phyloP scores from a whole-genome alignment of 2,329 filamentous ascomycete species.

The Lachnellula cervina region DNA sequence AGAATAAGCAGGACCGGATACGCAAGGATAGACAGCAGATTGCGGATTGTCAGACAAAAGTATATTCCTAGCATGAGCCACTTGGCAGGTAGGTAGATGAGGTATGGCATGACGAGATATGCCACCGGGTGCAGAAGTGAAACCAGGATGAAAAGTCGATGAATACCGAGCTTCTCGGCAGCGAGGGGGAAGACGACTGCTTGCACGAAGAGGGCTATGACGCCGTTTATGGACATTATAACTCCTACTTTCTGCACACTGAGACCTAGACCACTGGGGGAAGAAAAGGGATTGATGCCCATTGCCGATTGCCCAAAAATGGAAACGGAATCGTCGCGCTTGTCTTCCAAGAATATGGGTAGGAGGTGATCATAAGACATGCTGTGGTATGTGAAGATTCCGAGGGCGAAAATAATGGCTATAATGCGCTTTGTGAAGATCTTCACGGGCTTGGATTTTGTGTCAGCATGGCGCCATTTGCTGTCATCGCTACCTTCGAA shows the following conservation, averaged over 20 bases:
- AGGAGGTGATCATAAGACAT: conserved; percentile 93
- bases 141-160: conserved; percentile 51
- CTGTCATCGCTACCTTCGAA: conserved; percentile 41
- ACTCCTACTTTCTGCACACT: conserved; percentile 58
- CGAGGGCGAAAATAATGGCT: conserved; percentile 74
- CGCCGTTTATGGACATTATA: conserved; percentile 55
- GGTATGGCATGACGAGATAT: conserved; percentile 54
- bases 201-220: conserved; percentile 56
- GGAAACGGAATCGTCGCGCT: conserved; percentile 39
- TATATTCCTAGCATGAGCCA: conserved; percentile 55
- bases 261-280: conserved; percentile 57
- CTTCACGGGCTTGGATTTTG: conserved; percentile 30
- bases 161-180: conserved; percentile 54
- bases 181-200: conserved; percentile 56
- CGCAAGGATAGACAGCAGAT: conserved; percentile 56
- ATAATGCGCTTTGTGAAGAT: conserved; percentile 62
- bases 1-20: conserved; percentile 63
- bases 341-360: conserved; percentile 88
- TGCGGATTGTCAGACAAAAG: conserved; percentile 42
- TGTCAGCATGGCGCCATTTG: conserved; percentile 29
- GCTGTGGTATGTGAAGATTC: conserved; percentile 89
- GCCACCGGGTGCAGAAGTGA: conserved; percentile 57
- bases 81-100: conserved; percentile 49
- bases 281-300: conserved; percentile 44
- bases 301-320: conserved; percentile 17